Base-by-base conservation (phyloP, 2,329 filamentous ascomycete genomes). In the Zymoseptoria ardabiliae region DNA sequence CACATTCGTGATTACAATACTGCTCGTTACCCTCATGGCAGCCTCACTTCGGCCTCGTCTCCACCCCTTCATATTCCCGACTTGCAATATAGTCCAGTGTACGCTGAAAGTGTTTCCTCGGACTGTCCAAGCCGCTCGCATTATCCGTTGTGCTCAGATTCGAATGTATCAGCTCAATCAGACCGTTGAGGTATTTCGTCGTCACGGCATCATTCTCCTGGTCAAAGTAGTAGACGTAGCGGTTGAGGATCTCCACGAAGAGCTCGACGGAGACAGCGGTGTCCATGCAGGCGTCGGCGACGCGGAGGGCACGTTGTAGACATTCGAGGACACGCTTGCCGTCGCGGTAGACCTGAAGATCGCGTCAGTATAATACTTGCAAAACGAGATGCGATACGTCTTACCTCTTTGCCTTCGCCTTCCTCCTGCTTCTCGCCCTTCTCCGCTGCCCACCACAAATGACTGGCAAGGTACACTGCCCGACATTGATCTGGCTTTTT, bases 151-250 rank as follows among this genome's bases (percentile, higher is more conserved):
- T 91, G 65, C 88, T 87, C 30, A 99, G 82, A 72, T 99, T 99
- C 21, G 91, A 96, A 75, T 99, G 92, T 71, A 99, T 97, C 64
- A 99, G 85, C 77, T 99, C 94, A 71, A 99, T 97, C 55, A 99
- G 85, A 3, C 94, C 94, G 72, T 99, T 99, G 63, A 99, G 83
- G 74, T 97, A 99, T 76, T 97, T 97, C 2, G 89, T 97, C 4
- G 94, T 99, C 48, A 99, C 94, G 66, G 92, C 92, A 77, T 99
- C 94, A 75, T 99, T 99, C 73, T 96, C 91, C 75, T 99, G 93
- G 75, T 99, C 94, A 78, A 97, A 99, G 79, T 97, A 99, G 76
- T 99, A 99, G 56, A 97, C 92, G 73, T 99, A 99, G 75, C 94
- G 86, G 75, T 99, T 97, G 58, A 99, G 79, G 64, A 99, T 99